These are phyloP conservation scores for Plasmopara muralis DNA, from an alignment of 352 stramenopile species.

Conservation along the genomic window DNA sequence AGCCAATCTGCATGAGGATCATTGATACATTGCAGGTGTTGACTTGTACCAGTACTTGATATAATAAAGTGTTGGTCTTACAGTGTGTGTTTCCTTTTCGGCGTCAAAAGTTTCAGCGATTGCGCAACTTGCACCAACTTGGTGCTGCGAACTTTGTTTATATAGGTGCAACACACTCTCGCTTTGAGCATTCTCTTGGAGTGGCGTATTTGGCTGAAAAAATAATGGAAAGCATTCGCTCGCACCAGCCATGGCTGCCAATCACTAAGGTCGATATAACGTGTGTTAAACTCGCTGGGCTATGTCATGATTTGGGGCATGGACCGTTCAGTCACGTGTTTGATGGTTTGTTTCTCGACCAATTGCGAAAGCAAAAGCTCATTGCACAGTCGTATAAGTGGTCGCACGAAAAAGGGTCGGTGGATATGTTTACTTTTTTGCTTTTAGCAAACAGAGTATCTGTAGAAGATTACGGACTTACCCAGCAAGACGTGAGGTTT, in stretches of 20 bases:
- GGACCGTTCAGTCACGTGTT: constrained; percentile 82
- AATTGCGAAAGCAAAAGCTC: constrained; percentile 34
- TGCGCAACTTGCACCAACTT: constrained; percentile 93
- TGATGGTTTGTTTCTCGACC: constrained; percentile 65
- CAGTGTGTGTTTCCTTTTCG: too few relatives aligned
- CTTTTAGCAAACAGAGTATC: constrained; percentile 49
- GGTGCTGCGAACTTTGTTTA: constrained; percentile 88
- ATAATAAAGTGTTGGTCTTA: too few relatives aligned
- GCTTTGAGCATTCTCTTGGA: constrained; percentile 88
- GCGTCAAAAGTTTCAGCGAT: constrained; percentile 81
- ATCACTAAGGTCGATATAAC: constrained; percentile 73
- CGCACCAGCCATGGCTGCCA: constrained; percentile 79
- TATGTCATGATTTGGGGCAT: constrained; percentile 76
- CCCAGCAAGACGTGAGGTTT: constrained; percentile 49
- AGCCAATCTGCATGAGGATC: too few relatives aligned
- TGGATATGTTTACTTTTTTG: constrained; percentile 72
- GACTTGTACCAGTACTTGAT: too few relatives aligned
- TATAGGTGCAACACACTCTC: constrained; percentile 68
- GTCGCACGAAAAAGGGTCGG: constrained; percentile 28
- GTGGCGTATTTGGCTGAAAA: constrained; percentile 91
- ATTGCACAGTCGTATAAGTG: constrained; percentile 36
- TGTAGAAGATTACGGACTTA: constrained; percentile 44
- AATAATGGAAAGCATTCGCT: constrained; percentile 73
- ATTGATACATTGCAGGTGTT: too few relatives aligned
- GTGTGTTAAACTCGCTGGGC: constrained; percentile 73